Conservation (phyloP, 352 stramenopile genomes). For the Phytophthora citrophthora region DNA sequence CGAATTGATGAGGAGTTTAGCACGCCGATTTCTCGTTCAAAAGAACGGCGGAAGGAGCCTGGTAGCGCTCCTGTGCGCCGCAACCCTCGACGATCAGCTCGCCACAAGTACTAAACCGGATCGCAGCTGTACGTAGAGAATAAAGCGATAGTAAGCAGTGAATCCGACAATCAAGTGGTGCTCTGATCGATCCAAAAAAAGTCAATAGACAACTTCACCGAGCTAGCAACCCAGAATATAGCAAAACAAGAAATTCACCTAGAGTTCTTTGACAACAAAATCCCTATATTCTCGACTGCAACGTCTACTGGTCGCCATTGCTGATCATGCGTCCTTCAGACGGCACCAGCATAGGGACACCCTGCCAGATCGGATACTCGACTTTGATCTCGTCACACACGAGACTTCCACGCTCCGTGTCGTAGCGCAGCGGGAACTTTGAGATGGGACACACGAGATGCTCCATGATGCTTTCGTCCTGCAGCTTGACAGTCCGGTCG, state of each 20-base stretch:
- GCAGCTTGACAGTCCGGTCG: constrained; percentile 32
- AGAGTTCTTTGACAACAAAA: constrained; percentile 10
- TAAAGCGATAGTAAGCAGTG: constrained; percentile 12
- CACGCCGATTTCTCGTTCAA: constrained; percentile 63
- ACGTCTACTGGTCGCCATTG: constrained; percentile 12
- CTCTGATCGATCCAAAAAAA: background rate
- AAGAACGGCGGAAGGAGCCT: constrained; percentile 62
- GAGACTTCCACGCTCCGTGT: constrained; percentile 58
- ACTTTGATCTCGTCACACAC: constrained; percentile 87
- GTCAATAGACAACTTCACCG: constrained; percentile 21
- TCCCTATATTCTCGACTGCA: constrained; percentile 15
- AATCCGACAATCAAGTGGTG: constrained; percentile 2
- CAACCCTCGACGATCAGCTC: constrained; percentile 73
- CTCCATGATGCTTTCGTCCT: constrained; percentile 75
- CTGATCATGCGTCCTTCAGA: constrained; percentile 75
- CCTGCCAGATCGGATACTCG: constrained; percentile 83
- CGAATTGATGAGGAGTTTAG: constrained; percentile 86
- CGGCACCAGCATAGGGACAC: constrained; percentile 76
- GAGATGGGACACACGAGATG: constrained; percentile 88
- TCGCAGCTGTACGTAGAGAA: constrained; percentile 21
- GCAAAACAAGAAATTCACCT: background rate
- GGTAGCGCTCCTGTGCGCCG: constrained; percentile 66
- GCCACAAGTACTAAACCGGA: constrained; percentile 66
- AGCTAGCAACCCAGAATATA: constrained; percentile 20
- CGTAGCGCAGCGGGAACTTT: constrained; percentile 83